Evolutionary conservation across 257 asterid genomes (phyloP).

Genomic region (Asclepias syriaca): DNA sequence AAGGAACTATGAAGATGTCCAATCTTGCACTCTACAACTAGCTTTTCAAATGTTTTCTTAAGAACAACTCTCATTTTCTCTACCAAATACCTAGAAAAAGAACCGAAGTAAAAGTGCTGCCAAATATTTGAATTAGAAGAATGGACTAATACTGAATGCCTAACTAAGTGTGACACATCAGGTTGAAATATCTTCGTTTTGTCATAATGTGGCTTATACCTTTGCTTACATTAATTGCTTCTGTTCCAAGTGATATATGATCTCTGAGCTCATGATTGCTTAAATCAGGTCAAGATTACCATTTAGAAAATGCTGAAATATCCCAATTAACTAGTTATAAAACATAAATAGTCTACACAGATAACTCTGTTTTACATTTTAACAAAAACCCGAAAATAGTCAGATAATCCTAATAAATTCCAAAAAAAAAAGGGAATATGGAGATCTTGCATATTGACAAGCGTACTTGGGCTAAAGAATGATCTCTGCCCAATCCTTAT

Average conservation of each 20-base stretch:
- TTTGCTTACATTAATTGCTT: neutral
- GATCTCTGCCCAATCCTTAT: neutral
- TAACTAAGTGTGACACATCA: neutral
- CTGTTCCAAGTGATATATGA: neutral
- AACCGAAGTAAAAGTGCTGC: neutral
- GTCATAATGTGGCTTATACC: neutral
- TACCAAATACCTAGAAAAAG: neutral
- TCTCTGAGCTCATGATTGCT: neutral
- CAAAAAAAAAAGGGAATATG: neutral
- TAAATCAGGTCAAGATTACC: neutral
- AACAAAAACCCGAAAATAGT: neutral
- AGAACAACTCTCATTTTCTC: neutral
- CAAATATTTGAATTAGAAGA: neutral
- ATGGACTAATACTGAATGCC: neutral
- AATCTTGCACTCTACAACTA: neutral
- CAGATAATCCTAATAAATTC: neutral
- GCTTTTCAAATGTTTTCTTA: neutral
- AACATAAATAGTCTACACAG: neutral
- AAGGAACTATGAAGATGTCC: neutral
- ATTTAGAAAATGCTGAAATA: neutral
- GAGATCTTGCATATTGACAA: neutral
- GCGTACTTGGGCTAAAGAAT: constrained; percentile 5
- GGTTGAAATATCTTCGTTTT: neutral
- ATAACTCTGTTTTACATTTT: no score
- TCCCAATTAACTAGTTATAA: neutral